Evolutionary conservation across 768 basidiomycete species (phyloP).

Genomic region (Tephrocybe sp.): DNA sequence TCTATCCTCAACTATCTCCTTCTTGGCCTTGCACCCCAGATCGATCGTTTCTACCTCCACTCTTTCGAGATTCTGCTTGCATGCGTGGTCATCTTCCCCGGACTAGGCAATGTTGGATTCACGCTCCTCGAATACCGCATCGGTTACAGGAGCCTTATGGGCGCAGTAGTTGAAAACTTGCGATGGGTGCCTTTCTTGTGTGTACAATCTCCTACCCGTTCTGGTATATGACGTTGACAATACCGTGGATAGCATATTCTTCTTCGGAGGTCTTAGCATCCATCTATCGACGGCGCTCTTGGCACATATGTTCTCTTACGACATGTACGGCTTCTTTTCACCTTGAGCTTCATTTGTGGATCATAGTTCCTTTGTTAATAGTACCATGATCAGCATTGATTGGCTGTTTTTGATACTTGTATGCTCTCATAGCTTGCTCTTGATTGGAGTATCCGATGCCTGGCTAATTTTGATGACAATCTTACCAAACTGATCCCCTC

Average conservation of each 20-base stretch:
- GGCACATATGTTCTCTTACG: slow-evolving; percentile 66
- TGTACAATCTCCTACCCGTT: slow-evolving; percentile 25
- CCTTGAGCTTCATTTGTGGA: slow-evolving; percentile 15
- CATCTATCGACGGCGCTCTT: slow-evolving; percentile 67
- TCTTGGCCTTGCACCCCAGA: slow-evolving; percentile 64
- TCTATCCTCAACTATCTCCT: slow-evolving; percentile 71
- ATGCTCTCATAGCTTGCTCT: slow-evolving; percentile 12
- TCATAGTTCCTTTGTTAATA: slow-evolving; percentile 1
- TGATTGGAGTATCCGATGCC: neutral
- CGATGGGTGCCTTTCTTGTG: slow-evolving; percentile 74
- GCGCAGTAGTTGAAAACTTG: slow-evolving; percentile 53
- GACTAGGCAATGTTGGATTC: slow-evolving; percentile 70
- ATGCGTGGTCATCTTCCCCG: slow-evolving; percentile 76
- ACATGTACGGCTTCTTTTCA: slow-evolving; percentile 36
- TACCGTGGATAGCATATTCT: slow-evolving; percentile 54
- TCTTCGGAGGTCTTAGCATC: slow-evolving; percentile 74
- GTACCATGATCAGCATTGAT: slow-evolving; percentile 1
- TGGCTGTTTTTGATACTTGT: too few species aligned
- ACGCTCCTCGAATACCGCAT: slow-evolving; percentile 76
- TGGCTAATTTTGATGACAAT: slow-evolving; percentile 53
- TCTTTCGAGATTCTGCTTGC: slow-evolving; percentile 80
- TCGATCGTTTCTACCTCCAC: slow-evolving; percentile 76
- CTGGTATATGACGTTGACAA: neutral
- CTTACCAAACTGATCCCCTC: slow-evolving; percentile 75
- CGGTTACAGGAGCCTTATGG: slow-evolving; percentile 51